A percentile compares a stretch with the other conserved stretches of the same genome.
Conservation (phyloP, 2,329 filamentous ascomycete species). For the Pseudopyricularia cyperi region DNA sequence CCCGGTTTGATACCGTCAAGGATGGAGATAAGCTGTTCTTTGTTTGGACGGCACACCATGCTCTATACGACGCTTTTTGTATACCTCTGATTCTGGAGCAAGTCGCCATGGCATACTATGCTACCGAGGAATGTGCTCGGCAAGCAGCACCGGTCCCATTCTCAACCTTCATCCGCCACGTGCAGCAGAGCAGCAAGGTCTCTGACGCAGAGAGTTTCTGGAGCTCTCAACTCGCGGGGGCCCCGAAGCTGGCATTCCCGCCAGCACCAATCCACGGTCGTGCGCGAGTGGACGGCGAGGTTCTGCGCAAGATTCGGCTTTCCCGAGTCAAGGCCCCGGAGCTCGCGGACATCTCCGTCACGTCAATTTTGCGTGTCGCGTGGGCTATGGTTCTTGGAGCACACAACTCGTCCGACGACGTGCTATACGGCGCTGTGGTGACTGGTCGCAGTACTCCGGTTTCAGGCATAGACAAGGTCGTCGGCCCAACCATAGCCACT, state of each 20-base stretch:
- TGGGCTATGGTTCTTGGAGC: not conserved
- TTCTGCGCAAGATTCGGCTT: not conserved
- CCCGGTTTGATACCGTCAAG: conserved; percentile 47
- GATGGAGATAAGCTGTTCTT: conserved; percentile 47
- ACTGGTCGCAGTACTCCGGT: conserved; percentile 15
- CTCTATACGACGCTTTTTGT: conserved; percentile 58
- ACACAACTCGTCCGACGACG: not conserved
- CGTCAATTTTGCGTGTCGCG: not conserved
- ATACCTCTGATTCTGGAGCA: conserved; percentile 51
- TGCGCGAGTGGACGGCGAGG: not conserved
- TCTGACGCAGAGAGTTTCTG: not conserved
- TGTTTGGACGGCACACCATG: conserved; percentile 24
- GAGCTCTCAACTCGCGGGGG: not conserved
- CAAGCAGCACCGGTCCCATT: conserved; percentile 23
- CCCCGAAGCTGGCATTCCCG: not conserved
- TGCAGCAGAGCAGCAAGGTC: conserved; percentile 12
- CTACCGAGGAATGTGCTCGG: not conserved
- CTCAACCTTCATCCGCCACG: conserved; percentile 31
- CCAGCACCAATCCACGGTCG: not conserved
- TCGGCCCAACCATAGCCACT: conserved; percentile 17
- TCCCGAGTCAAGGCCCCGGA: not conserved
- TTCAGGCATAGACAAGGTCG: conserved; percentile 12
- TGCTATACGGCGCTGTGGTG: conserved; percentile 14
- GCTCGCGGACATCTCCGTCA: not conserved
- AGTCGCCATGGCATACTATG: conserved; percentile 36